These are phyloP conservation scores for Verbena officinalis DNA, from an alignment of 257 asterid species.

Conservation along the genomic window DNA sequence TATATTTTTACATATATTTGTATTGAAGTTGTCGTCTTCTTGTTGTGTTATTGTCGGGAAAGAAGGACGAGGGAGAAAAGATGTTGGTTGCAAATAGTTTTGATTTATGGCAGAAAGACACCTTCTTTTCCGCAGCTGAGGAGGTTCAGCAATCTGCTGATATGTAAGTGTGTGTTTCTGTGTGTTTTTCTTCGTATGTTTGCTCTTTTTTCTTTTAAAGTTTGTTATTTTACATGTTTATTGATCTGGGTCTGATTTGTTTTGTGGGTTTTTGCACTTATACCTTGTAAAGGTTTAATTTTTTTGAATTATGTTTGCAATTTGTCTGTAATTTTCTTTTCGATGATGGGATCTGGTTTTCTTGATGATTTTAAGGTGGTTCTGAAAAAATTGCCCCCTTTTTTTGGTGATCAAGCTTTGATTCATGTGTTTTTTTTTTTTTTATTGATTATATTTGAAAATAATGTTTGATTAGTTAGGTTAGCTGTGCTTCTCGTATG, in stretches of 20 bases:
- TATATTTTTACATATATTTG: background rate
- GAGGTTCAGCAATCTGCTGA: slow-evolving; percentile 95
- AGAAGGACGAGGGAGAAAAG: slow-evolving; percentile 27
- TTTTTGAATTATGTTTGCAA: slow-evolving; percentile 20
- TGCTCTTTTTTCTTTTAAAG: background rate
- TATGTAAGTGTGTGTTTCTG: slow-evolving; percentile 49
- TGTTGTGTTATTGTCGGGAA: slow-evolving; percentile 35
- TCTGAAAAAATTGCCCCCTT: slow-evolving; percentile 2
- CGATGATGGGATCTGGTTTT: slow-evolving; percentile 20
- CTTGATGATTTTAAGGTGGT: slow-evolving; percentile 22
- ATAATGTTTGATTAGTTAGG: slow-evolving; percentile 22
- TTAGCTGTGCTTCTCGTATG: slow-evolving; percentile 28
- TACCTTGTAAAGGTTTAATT: slow-evolving; percentile 1
- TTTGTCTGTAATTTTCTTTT: background rate
- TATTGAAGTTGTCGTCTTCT: slow-evolving; percentile 24
- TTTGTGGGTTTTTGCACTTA: background rate
- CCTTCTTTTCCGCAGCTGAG: slow-evolving; percentile 91
- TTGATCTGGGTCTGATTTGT: slow-evolving; percentile 36
- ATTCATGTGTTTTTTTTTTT: background rate
- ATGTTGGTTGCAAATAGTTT: slow-evolving; percentile 87
- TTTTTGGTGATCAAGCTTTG: background rate
- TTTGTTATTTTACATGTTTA: slow-evolving; percentile 16
- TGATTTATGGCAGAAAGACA: slow-evolving; percentile 90
- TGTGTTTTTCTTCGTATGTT: background rate
- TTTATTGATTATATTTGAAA: background rate